Percentiles rank a stretch among this genome's conserved stretches.
These are phyloP conservation scores for Alternaria rosae DNA, from an alignment of 2,329 filamentous ascomycete species.

Conservation along the genomic window DNA sequence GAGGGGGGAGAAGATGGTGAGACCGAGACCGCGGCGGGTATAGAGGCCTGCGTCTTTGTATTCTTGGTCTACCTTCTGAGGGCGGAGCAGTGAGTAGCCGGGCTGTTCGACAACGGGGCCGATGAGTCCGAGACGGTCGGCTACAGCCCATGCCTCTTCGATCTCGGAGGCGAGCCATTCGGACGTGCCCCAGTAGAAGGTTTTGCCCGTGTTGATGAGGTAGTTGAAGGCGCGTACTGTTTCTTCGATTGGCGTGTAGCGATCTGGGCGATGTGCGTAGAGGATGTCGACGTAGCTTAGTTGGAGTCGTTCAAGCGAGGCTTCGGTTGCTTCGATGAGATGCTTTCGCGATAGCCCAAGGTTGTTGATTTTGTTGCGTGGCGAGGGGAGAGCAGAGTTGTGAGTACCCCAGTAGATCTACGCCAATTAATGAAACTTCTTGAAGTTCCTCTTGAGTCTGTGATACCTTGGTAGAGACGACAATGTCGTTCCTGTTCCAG, in stretches of 20 bases:
- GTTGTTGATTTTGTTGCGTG: conserved; percentile 71
- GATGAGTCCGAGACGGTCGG: conserved; percentile 66
- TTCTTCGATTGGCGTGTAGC: conserved; percentile 73
- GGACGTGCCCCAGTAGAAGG: conserved; percentile 70
- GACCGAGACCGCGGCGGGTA: conserved; percentile 61
- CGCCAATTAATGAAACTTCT: background rate
- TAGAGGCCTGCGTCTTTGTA: conserved; percentile 63
- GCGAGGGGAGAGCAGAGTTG: conserved; percentile 51
- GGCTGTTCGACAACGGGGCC: conserved; percentile 62
- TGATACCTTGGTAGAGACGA: conserved; percentile 64
- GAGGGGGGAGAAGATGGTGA: conserved; percentile 64
- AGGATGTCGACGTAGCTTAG: conserved; percentile 72
- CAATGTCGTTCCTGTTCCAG: conserved; percentile 65
- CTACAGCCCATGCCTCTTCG: conserved; percentile 65
- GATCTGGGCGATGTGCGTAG: conserved; percentile 73
- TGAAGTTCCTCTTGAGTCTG: background rate
- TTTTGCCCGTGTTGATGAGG: conserved; percentile 71
- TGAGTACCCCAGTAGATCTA: conserved; percentile 71
- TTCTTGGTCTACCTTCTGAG: conserved; percentile 66
- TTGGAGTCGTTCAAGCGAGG: conserved; percentile 64
- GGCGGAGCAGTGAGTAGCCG: conserved; percentile 65
- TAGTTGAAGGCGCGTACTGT: conserved; percentile 75
- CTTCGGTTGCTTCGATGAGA: conserved; percentile 70
- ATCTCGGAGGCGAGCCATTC: conserved; percentile 69
- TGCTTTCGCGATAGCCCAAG: conserved; percentile 73